These are phyloP conservation scores for Albizia julibrissin DNA, from an alignment of 306 rosid species.

Conservation along the genomic window DNA sequence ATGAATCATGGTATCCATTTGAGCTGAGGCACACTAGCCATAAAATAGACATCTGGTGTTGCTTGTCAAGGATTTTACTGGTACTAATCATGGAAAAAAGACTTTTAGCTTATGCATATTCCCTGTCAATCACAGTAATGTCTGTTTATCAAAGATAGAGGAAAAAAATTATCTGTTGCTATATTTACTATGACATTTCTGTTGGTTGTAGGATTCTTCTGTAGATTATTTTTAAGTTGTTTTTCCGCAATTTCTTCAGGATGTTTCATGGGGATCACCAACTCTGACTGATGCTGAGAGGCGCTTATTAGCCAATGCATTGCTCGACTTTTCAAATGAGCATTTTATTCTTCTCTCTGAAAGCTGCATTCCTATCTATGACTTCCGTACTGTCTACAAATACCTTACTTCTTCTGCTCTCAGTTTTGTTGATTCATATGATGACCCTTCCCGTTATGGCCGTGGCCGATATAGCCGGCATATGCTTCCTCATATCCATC, in stretches of 20 bases:
- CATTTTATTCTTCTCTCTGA: conserved; percentile 90
- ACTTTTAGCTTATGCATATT: neutral
- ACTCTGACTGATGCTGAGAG: conserved; percentile 86
- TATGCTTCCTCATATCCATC: conserved; percentile 83
- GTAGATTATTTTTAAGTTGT: neutral
- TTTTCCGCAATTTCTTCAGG: conserved; percentile 42
- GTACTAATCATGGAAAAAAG: neutral
- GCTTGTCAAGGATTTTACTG: neutral
- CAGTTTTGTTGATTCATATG: conserved; percentile 86
- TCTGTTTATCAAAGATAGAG: neutral
- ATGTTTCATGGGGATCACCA: conserved; percentile 82
- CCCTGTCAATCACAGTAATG: neutral
- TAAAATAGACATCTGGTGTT: neutral
- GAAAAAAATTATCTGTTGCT: neutral
- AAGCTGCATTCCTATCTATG: conserved; percentile 90
- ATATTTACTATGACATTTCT: neutral
- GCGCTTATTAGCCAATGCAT: conserved; percentile 88
- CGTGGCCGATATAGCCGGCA: conserved; percentile 89
- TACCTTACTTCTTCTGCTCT: conserved; percentile 66
- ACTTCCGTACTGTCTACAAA: conserved; percentile 74
- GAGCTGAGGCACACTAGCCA: neutral
- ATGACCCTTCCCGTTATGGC: conserved; percentile 90
- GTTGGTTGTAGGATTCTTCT: neutral
- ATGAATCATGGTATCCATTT: neutral
- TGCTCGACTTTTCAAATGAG: conserved; percentile 86